phyloP scores from a whole-genome alignment of 176 grass and related monocot species.

The bread wheat (Triticum aestivum) region DNA sequence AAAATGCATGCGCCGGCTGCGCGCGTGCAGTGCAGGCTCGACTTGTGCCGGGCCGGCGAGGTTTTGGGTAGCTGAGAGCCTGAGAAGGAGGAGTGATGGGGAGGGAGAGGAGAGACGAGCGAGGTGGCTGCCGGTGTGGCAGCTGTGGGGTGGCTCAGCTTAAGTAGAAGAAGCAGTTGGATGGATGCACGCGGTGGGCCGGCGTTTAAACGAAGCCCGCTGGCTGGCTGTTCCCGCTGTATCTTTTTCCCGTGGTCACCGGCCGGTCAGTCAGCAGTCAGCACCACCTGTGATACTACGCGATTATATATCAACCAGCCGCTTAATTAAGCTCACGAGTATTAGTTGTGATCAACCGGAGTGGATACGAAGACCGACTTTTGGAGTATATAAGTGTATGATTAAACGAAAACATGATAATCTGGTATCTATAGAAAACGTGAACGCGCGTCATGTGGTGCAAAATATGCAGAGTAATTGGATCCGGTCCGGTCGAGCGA shows the following conservation, averaged over 20 bases:
- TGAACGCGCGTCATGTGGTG: too few relatives aligned
- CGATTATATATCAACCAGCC: background rate
- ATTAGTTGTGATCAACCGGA: background rate
- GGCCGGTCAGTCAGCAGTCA: background rate
- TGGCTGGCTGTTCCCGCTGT: background rate
- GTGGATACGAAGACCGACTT: background rate
- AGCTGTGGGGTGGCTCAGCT: background rate
- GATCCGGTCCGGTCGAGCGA: too few relatives aligned
- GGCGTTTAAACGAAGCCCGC: background rate
- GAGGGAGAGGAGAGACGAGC: background rate
- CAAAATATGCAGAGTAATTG: too few relatives aligned
- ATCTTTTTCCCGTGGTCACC: background rate
- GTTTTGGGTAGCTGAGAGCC: too few relatives aligned
- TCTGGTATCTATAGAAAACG: too few relatives aligned
- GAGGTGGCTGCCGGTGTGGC: background rate
- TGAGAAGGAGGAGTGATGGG: background rate
- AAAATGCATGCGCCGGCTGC: background rate
- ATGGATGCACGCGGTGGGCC: background rate
- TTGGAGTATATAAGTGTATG: too few relatives aligned
- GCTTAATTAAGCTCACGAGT: background rate
- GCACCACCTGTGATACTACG: background rate
- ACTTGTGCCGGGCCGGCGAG: background rate
- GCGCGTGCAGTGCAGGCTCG: background rate
- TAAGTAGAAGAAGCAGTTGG: background rate
- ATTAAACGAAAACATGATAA: background rate